These are phyloP conservation scores for Eucalyptus pumila DNA, from an alignment of 345 rosid species.

Conservation along the genomic window DNA sequence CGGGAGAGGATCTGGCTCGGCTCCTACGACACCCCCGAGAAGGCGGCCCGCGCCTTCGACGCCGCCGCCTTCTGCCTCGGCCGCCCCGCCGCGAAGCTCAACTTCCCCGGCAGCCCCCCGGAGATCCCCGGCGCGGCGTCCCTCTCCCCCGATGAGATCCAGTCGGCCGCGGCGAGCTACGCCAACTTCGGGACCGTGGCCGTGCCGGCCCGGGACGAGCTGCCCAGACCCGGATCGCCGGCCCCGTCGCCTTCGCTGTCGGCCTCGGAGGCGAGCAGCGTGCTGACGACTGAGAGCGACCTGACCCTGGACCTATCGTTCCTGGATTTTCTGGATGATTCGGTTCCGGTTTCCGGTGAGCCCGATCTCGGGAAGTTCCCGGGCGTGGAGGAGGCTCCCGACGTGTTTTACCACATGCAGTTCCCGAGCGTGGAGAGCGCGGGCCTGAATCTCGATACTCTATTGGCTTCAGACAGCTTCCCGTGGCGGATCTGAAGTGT, in stretches of 20 bases:
- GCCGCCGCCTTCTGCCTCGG: constrained; percentile 9
- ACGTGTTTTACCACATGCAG: background rate
- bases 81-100: constrained; percentile 1
- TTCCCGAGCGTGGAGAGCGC: background rate
- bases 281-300: background rate
- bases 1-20: constrained; percentile 6
- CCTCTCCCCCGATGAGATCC: background rate
- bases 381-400: background rate
- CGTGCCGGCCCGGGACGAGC: background rate
- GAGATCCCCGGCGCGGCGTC: background rate
- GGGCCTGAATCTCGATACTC: background rate
- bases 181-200: background rate
- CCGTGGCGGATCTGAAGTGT: background rate
- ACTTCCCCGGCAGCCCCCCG: constrained; percentile 5
- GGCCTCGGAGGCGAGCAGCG: background rate
- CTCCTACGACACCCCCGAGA: constrained; percentile 5
- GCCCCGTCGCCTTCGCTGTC: background rate
- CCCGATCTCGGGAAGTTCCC: background rate
- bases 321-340: background rate
- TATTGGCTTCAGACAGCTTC: background rate
- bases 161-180: background rate
- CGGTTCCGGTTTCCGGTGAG: background rate
- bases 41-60: constrained; percentile 14
- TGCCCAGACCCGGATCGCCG: background rate
- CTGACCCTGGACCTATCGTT: background rate